These are phyloP conservation scores for Protomyces pachydermus DNA, from an alignment of 1,139 yeast genomes.

Conservation along the genomic window DNA sequence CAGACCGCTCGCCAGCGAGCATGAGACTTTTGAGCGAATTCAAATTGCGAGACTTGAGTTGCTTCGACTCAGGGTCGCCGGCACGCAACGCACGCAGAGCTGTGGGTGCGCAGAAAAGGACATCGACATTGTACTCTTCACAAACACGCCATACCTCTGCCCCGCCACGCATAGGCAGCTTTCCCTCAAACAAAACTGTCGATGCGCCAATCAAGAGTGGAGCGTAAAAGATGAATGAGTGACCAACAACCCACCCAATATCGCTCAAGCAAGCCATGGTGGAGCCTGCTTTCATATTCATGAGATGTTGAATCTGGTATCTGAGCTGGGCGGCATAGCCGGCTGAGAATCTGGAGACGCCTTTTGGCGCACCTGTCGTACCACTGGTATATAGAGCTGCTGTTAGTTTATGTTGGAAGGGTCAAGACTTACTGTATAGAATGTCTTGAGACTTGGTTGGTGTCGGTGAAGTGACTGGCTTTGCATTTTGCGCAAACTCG, in stretches of 20 bases:
- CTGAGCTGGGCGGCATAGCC: constrained; percentile 16
- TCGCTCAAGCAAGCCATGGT: constrained; percentile 18
- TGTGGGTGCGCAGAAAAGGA: constrained; percentile 24
- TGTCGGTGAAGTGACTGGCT: constrained; percentile 6
- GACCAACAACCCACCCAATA: constrained; percentile 25
- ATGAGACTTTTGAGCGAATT: background rate
- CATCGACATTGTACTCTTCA: constrained; percentile 21
- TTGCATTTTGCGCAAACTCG: background rate
- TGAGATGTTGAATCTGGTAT: constrained; percentile 12
- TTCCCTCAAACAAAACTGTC: constrained; percentile 17
- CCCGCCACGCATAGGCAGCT: constrained; percentile 21
- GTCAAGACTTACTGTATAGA: background rate
- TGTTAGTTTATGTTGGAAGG: background rate
- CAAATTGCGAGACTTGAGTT: constrained; percentile 10
- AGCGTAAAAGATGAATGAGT: constrained; percentile 21
- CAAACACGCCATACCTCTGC: constrained; percentile 21
- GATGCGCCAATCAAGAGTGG: constrained; percentile 17
- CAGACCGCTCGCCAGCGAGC: constrained; percentile 25
- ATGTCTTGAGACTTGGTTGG: constrained; percentile 11
- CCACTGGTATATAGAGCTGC: constrained; percentile 16
- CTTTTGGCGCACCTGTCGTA: constrained; percentile 25
- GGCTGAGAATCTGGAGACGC: constrained; percentile 5
- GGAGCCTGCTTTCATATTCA: constrained; percentile 5
- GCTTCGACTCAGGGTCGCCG: constrained; percentile 9
- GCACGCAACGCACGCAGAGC: constrained; percentile 19